Base-by-base conservation (phyloP, 2,329 filamentous ascomycete genomes). In the Lachnellula arida region DNA sequence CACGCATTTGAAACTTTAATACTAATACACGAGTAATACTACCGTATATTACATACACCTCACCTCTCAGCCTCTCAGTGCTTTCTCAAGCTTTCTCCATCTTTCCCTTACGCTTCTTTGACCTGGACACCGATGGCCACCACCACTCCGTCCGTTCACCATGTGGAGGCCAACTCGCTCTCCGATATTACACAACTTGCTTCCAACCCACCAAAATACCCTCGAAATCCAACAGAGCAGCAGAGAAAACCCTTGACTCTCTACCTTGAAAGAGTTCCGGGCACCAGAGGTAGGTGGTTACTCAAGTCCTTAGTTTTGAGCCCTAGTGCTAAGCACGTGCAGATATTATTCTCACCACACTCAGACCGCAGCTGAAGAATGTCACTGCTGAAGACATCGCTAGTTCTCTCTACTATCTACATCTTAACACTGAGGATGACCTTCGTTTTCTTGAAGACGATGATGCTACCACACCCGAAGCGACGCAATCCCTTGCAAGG, bases 241-340 rank as follows among this genome's bases (percentile, higher is more conserved):
- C 81, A 77, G 60, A 81, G 86, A 60, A 84, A 90, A 49, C 85
- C 90, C 4, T 73, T 97, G 50, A 85, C 86, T 2, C 81, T 99
- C 42, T 99, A 99, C 73, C 95, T 99, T 63, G 91, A 93, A 37
- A 80, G 93, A 63, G 93, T 99, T 0, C 94, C 94, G 1, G 93
- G 93, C 22, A 96, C 89, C 60, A 84, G 86, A 85, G 90, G 91
- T 92, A 77, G 62, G 75, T 70, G 62, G 75, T 70, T 23, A 55
- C 54, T 34, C 50, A 23, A 19, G 35, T 49, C 49, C 54, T 34
- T 5, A 43, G 7, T 2, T 28, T 50, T 14, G 5, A 5, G 35
- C 11, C 51, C 39, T 34, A 42, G 53, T 55, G 28, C 54, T 63
- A 51, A 64, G 12, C 11, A n/a, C n/a, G 40, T 52, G 5, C 65